These are phyloP conservation scores for Stenogyne calaminthoides DNA, from an alignment of 305 asterid genomes.

Conservation along the genomic window DNA sequence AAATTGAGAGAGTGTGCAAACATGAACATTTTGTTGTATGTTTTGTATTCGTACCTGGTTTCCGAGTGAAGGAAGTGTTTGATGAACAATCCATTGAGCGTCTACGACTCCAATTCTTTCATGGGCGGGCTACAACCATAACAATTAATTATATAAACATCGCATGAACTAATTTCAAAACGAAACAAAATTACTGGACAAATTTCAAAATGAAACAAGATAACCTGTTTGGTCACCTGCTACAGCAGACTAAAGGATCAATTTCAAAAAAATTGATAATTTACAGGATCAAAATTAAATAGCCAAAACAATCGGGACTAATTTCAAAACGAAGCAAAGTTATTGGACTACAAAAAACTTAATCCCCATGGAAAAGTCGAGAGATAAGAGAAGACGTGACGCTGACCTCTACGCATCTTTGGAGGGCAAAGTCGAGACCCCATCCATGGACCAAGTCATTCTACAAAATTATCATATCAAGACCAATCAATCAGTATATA, in stretches of 20 bases:
- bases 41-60: conserved; percentile 71
- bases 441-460: conserved; percentile 97
- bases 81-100: conserved; percentile 90
- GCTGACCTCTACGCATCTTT: conserved; percentile 72
- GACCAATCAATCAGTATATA: no score
- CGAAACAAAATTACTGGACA: no score
- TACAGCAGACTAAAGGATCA: no score
- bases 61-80: conserved; percentile 83
- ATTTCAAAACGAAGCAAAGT: no score
- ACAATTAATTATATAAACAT: background rate
- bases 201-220: no score
- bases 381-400: background rate
- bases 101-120: conserved; percentile 96
- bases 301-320: no score
- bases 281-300: no score
- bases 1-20: background rate
- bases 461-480: conserved; percentile 43
- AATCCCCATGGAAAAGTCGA: background rate
- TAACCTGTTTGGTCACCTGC: no score
- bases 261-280: no score
- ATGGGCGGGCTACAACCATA: conserved; percentile 64
- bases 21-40: background rate
- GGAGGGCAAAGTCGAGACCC: conserved; percentile 93
- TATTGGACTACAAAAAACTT: no score
- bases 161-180: no score